A percentile compares a stretch with the other conserved stretches of the same genome.
These are phyloP conservation scores for Aureobasidium leucospermi DNA, from an alignment of 2,329 filamentous ascomycete species.

Conservation along the genomic window DNA sequence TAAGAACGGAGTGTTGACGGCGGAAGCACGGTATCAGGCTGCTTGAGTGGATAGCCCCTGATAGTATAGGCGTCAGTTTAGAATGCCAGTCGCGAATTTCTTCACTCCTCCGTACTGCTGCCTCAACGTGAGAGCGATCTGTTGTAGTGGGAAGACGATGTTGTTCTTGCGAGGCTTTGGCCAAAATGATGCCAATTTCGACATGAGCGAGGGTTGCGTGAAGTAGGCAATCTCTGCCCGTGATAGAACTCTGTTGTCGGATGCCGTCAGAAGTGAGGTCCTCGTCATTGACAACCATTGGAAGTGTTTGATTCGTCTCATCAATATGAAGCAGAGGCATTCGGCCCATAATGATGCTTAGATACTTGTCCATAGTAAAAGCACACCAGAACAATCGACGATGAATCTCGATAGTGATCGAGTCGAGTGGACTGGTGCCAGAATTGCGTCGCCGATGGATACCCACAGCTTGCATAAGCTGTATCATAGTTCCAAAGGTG, in stretches of 20 bases:
- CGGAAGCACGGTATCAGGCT: slow-evolving; percentile 44
- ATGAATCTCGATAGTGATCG: slow-evolving; percentile 26
- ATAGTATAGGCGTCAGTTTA: slow-evolving; percentile 38
- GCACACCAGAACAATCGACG: slow-evolving; percentile 33
- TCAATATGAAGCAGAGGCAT: slow-evolving; percentile 31
- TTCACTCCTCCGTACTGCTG: slow-evolving; percentile 34
- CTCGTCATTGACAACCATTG: slow-evolving; percentile 25
- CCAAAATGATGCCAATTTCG: slow-evolving; percentile 24
- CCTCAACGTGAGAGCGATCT: slow-evolving; percentile 20
- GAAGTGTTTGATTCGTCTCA: slow-evolving; percentile 25
- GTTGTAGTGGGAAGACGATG: slow-evolving; percentile 18
- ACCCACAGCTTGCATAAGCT: slow-evolving; percentile 31
- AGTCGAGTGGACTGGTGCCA: slow-evolving; percentile 17
- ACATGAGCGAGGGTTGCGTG: slow-evolving; percentile 26
- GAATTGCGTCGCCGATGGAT: slow-evolving; percentile 23
- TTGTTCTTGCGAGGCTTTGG: slow-evolving; percentile 25
- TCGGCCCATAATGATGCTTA: slow-evolving; percentile 32
- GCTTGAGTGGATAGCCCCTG: slow-evolving; percentile 36
- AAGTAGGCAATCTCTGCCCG: slow-evolving; percentile 25
- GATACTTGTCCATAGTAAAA: slow-evolving; percentile 34
- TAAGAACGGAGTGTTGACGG: slow-evolving; percentile 47
- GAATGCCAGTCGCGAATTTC: slow-evolving; percentile 41
- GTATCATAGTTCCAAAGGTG: slow-evolving; percentile 30
- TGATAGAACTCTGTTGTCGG: slow-evolving; percentile 25
- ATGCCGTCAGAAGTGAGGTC: slow-evolving; percentile 18